A percentile compares a stretch with the other conserved stretches of the same genome.
These are phyloP conservation scores for Tetrahymena elliotti DNA, from an alignment of 73 alveolate species.

Conservation along the genomic window DNA sequence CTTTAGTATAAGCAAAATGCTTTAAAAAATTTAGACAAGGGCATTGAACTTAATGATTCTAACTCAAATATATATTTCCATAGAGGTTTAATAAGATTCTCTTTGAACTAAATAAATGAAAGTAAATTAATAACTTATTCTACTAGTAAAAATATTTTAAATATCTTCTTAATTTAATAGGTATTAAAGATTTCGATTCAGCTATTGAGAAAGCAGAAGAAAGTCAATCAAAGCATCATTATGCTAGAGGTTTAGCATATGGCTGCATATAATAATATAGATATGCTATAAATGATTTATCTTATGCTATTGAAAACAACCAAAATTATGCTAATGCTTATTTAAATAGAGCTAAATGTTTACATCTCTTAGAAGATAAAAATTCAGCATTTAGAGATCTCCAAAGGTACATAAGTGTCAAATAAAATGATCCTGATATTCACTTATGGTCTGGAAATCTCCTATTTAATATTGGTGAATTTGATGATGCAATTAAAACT, in stretches of 20 bases:
- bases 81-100: constrained; percentile 35
- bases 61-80: constrained; percentile 25
- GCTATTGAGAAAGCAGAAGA: constrained; percentile 47
- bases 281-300: constrained; percentile 40
- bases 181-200: neutral
- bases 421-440: constrained; percentile 30
- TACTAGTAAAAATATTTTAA: neutral
- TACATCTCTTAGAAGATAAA: constrained; percentile 25
- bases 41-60: constrained; percentile 17
- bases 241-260: constrained; percentile 40
- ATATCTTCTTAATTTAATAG: neutral
- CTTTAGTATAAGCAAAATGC: constrained; percentile 29
- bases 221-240: constrained; percentile 4
- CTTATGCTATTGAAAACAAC: constrained; percentile 24
- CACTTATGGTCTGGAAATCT: constrained; percentile 48
- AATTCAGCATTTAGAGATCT: constrained; percentile 32
- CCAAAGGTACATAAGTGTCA: constrained; percentile 12
- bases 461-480: constrained; percentile 23
- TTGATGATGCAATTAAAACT: constrained; percentile 33
- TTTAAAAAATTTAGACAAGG: constrained; percentile 32
- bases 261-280: constrained; percentile 22
- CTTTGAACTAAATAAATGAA: constrained; percentile 10
- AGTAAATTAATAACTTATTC: constrained; percentile 8
- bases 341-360: constrained; percentile 42
- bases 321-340: constrained; percentile 39